Evolutionary conservation across 257 asterid genomes (phyloP), one percentile per base, ranked within the genome.

Genomic region (Solanum sparsipilum): DNA sequence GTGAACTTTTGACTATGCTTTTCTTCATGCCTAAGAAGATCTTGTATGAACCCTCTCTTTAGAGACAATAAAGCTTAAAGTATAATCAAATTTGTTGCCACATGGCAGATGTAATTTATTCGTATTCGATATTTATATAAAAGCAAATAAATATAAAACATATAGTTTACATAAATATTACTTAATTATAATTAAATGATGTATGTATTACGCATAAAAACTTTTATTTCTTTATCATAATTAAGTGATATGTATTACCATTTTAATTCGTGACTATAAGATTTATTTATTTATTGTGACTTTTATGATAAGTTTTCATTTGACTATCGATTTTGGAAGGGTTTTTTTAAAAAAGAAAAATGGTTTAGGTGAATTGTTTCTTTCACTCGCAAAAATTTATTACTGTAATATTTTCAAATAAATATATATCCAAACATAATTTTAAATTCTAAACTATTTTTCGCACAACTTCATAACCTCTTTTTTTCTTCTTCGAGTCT

Each of bases 1-100:
- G 44, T 48, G 41, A 81, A 56, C 86, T 48, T 79, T 82, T 82
- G 86, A 82, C 86, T 82, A 82, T 82, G 86, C 86, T 82, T 82
- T 82, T 48, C 86, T 82, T 82, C 25, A 35, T 74, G 83, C 68
- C 86, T 48, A 82, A 82, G 21, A 82, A 82, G 86, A 48, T 82
- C 85, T 81, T 46, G 44, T 81, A 81, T 46, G 70, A 81, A 81
- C 20, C 70, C 70, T 29, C 29, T 18, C 70, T 82, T 29, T 74
- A 74, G 48, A 74, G 20, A 48, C 41, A 29, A 82, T 82, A 82
- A 82, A 82, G 70, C 44, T 46, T 82, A 82, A 44, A 79, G 67
- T 27, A 44, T 44, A 36, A 71, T 13, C 58, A 34, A 18, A 81
- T 2, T 27, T 32, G 4, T 81, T 81, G 41, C 29, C 12, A 48